A percentile compares a stretch with the other conserved stretches of the same genome.
Conservation (phyloP, 352 stramenopile genomes). For the Pythium scleroteichum region DNA sequence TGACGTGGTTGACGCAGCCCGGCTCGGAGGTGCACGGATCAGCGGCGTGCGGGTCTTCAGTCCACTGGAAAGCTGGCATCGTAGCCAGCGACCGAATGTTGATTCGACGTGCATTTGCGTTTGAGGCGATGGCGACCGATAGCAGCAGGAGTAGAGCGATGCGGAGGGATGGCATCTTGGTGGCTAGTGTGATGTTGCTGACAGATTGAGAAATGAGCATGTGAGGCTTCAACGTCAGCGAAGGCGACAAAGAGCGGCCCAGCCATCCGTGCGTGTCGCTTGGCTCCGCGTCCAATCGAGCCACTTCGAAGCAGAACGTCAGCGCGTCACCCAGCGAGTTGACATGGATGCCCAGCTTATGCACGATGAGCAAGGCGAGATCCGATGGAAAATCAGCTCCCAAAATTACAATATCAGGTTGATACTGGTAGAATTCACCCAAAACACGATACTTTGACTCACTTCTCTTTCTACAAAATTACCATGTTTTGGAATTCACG, state of each 20-base stretch:
- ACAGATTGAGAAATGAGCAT: too few species aligned
- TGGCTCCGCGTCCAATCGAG: not conserved
- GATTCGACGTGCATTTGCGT: not conserved
- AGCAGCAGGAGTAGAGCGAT: not conserved
- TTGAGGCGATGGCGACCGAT: not conserved
- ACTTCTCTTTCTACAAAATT: too few species aligned
- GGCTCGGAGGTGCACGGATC: constrained; percentile 36
- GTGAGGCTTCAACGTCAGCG: too few species aligned
- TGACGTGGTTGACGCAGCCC: constrained; percentile 50
- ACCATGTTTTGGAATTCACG: too few species aligned
- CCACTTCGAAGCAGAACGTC: not conserved
- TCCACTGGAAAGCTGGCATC: constrained; percentile 41
- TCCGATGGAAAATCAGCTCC: constrained; percentile 3
- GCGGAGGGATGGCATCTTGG: not conserved
- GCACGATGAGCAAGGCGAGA: constrained; percentile 16
- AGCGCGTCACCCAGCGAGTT: constrained; percentile 2
- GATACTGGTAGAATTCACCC: not conserved
- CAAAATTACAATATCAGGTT: not conserved
- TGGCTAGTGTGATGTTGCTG: too few species aligned
- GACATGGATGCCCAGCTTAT: constrained; percentile 1
- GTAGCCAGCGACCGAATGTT: constrained; percentile 8
- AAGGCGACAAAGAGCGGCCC: too few species aligned
- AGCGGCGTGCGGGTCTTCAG: constrained; percentile 41
- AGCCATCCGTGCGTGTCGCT: too few species aligned
- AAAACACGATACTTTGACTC: too few species aligned